phyloP scores from a whole-genome alignment of 78 protist species.

The Dictyostelium intermedium region DNA sequence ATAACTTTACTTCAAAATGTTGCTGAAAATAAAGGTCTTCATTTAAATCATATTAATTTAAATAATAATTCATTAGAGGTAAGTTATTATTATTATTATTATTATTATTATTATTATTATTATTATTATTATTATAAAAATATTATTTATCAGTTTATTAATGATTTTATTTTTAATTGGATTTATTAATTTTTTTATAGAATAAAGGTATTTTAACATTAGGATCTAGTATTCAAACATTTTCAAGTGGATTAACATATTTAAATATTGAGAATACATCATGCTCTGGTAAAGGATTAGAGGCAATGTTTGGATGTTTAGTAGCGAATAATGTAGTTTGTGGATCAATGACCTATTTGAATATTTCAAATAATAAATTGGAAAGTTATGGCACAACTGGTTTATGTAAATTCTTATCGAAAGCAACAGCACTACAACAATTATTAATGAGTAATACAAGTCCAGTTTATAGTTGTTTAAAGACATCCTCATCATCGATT shows the following conservation, averaged over 20 bases:
- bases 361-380: constrained; percentile 35
- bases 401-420: constrained; percentile 38
- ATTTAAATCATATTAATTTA: constrained; percentile 14
- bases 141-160: too few relatives aligned
- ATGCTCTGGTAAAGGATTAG: constrained; percentile 39
- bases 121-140: too few relatives aligned
- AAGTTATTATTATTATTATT: background rate
- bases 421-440: constrained; percentile 15
- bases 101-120: too few relatives aligned
- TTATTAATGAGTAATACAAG: constrained; percentile 18
- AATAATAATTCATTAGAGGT: constrained; percentile 32
- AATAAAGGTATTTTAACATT: constrained; percentile 51
- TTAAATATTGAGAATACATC: constrained; percentile 25
- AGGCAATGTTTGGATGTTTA: constrained; percentile 31
- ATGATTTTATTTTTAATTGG: too few relatives aligned
- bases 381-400: constrained; percentile 25
- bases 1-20: constrained; percentile 2
- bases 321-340: background rate
- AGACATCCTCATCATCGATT: background rate
- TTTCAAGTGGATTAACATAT: constrained; percentile 9
- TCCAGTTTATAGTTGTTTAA: constrained; percentile 27
- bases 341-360: background rate
- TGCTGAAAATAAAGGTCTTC: constrained; percentile 31
- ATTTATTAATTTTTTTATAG: too few relatives aligned
- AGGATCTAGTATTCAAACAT: constrained; percentile 43